Conservation (phyloP, 2,329 filamentous ascomycete species). For the Stenocarpella maydis region DNA sequence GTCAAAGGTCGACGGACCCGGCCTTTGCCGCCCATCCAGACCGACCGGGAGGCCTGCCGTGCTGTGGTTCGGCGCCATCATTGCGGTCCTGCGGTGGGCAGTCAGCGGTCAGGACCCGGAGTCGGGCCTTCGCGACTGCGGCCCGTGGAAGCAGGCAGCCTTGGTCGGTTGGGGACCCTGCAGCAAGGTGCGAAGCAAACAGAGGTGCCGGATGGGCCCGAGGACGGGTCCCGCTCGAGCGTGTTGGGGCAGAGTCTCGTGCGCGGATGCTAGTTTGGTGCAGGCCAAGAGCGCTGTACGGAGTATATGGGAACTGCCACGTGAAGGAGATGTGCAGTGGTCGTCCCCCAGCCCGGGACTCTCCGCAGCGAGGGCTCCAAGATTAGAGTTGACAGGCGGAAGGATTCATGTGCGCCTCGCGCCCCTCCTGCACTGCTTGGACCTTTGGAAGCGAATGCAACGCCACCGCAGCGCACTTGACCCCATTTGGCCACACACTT, state of each 20-base stretch:
- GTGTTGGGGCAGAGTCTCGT: not conserved
- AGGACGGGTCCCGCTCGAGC: not conserved
- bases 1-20: conserved; percentile 7
- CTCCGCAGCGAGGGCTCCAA: not conserved
- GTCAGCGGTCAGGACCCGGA: not conserved
- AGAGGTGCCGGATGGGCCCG: not conserved
- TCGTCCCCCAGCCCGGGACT: not conserved
- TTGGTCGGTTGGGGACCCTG: not conserved
- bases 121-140: conserved; percentile 1
- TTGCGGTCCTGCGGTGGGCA: not conserved
- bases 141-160: not conserved
- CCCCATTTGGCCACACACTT: not conserved
- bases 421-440: not conserved
- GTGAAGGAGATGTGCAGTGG: not conserved
- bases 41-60: not conserved
- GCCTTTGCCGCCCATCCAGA: not conserved
- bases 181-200: not conserved
- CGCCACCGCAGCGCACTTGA: conserved; percentile 5
- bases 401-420: conserved; percentile 7
- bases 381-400: conserved; percentile 16
- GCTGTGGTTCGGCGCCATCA: conserved; percentile 7
- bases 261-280: not conserved
- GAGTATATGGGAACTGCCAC: conserved; percentile 2
- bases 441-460: conserved; percentile 6
- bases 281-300: conserved; percentile 5